Evolutionary conservation across 495 filamentous ascomycete species (phyloP), one percentile per base, ranked within the genome.

Genomic region (Penicillium coffeae): DNA sequence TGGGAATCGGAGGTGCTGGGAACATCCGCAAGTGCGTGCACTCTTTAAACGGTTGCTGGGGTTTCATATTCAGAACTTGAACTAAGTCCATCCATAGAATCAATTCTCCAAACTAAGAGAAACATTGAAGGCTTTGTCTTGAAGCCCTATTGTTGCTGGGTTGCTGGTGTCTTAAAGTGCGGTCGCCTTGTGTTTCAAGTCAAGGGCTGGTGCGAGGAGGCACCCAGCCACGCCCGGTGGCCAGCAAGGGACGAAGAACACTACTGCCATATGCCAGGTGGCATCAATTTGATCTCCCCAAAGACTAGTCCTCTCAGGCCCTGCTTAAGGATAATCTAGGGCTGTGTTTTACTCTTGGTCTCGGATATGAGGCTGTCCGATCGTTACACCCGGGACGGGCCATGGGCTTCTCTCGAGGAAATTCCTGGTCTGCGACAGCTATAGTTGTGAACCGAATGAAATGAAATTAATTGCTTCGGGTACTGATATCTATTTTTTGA

Each of bases 1-100:
- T 65, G 52, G 70, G 70, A 0, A 71, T 72, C 38, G 70, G 70
- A 0, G 70, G 70, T 19, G 64, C 59, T 33, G 70, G 69, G 12
- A 73, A 73, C 49, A 60, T 59, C 33, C 62, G 65, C 65, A 70
- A 63, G 64, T 60, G 18, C 18, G 46, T 48, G 45, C 60, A 33
- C 38, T 54, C 30, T 51, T 47, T 38, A 32, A 37, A 42, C 38
- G 15, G 3, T 19, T 38, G 2, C 13, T 21, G 22, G 18, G 5
- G 25, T 21, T 7, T 12, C 8, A 19, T 33, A 32, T 37, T 41
- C 33, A 50, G 52, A 33, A 56, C 50, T 42, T 44, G 20, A 14
- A 33, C 13, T 59, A 56, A 19, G 42, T 60, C 8, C 2, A 47
- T 12, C 47, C 47, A 15, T 39, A 48, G 12, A 53, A 59, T 41